A percentile compares a stretch with the other conserved stretches of the same genome.
Evolutionary conservation across 352 stramenopile genomes (phyloP).

Genomic region (Globisporangium alternatum): DNA sequence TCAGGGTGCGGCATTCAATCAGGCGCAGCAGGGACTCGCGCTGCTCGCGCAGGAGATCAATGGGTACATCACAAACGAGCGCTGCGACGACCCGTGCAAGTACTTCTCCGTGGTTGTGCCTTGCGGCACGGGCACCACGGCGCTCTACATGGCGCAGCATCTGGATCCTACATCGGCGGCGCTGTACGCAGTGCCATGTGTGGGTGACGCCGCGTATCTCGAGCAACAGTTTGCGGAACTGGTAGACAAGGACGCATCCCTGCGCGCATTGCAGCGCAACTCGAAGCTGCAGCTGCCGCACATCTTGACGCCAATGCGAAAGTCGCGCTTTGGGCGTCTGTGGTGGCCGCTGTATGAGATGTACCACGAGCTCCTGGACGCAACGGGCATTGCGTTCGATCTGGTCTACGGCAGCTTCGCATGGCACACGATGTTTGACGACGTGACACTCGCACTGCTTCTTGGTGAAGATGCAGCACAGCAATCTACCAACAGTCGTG

Average conservation of each 20-base stretch:
- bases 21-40: conserved; percentile 57
- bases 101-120: conserved; percentile 66
- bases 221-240: conserved; percentile 50
- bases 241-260: conserved; percentile 21
- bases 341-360: conserved; percentile 50
- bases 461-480: conserved; percentile 1
- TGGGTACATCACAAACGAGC: conserved; percentile 29
- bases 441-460: conserved; percentile 32
- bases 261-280: conserved; percentile 1
- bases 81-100: conserved; percentile 13
- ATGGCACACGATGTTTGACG: conserved; percentile 79
- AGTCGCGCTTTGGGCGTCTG: conserved; percentile 70
- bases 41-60: conserved; percentile 74
- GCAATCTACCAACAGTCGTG: neutral
- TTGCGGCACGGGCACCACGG: conserved; percentile 74
- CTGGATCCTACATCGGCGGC: conserved; percentile 31
- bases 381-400: conserved; percentile 70
- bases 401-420: conserved; percentile 71
- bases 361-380: conserved; percentile 56
- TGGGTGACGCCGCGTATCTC: conserved; percentile 63
- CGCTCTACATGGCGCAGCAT: conserved; percentile 77
- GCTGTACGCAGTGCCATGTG: conserved; percentile 68
- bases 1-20: conserved; percentile 62
- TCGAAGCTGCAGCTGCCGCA: conserved; percentile 22
- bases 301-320: conserved; percentile 44